Percentiles rank a stretch among this genome's conserved stretches.
Conservation (phyloP, 129 eudicot species). For the Deinandra increscens region DNA sequence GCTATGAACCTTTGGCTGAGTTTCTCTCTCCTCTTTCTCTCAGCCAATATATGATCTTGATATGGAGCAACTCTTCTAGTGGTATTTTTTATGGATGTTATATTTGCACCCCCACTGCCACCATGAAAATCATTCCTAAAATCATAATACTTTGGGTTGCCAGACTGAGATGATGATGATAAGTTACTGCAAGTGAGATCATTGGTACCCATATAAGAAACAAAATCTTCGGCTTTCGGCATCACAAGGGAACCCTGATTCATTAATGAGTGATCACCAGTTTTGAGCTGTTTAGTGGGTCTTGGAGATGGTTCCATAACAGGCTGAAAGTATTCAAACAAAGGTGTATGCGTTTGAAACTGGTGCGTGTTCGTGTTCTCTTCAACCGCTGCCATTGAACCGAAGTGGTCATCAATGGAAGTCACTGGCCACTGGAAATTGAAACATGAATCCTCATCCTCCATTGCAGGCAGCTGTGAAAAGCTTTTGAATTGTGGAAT, state of each 20-base stretch:
- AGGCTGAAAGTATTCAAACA: conserved; percentile 22
- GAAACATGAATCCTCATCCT: conserved; percentile 62
- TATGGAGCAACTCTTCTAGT: conserved; percentile 23
- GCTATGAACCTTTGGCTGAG: conserved; percentile 54
- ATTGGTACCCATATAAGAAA: conserved; percentile 29
- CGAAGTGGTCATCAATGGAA: conserved; percentile 34
- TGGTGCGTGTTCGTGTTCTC: neutral
- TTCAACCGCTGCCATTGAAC: conserved; percentile 33
- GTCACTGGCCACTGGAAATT: conserved; percentile 51
- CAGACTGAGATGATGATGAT: conserved; percentile 18
- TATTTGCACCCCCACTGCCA: conserved; percentile 13
- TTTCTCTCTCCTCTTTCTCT: conserved; percentile 55
- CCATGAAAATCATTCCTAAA: neutral
- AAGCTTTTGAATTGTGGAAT: conserved; percentile 38
- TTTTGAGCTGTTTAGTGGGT: conserved; percentile 52
- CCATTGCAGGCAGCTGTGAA: conserved; percentile 60
- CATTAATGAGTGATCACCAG: conserved; percentile 33
- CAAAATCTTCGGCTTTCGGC: conserved; percentile 43
- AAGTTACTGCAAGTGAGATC: neutral
- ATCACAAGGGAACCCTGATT: conserved; percentile 33
- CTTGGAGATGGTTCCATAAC: conserved; percentile 34
- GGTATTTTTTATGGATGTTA: neutral
- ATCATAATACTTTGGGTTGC: conserved; percentile 2
- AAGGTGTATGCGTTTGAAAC: conserved; percentile 1
- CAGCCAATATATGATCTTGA: conserved; percentile 56